Evolutionary conservation across 2,329 filamentous ascomycete genomes (phyloP).

Genomic region (Hypoxylon sp.): DNA sequence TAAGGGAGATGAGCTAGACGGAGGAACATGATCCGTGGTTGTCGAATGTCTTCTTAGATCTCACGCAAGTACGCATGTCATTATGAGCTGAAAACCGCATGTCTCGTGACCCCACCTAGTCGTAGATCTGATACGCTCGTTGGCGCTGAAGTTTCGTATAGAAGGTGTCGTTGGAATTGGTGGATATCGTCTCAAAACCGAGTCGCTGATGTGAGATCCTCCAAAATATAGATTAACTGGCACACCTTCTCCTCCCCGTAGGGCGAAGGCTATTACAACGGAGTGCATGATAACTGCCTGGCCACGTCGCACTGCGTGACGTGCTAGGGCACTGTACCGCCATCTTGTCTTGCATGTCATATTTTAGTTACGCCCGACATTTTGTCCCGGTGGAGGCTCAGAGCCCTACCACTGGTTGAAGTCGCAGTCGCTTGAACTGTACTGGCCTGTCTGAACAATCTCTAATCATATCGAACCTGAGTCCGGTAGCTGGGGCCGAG

Average conservation of each 20-base stretch:
- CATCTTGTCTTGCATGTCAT: slow-evolving; percentile 37
- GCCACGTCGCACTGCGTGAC: slow-evolving; percentile 31
- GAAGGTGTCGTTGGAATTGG: slow-evolving; percentile 11
- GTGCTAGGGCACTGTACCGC: slow-evolving; percentile 20
- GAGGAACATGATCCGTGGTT: neutral
- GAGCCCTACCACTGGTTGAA: slow-evolving; percentile 14
- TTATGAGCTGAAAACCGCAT: slow-evolving; percentile 24
- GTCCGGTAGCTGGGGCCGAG: slow-evolving; percentile 9
- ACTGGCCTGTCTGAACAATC: slow-evolving; percentile 14
- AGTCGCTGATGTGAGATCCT: slow-evolving; percentile 41
- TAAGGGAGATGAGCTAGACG: neutral
- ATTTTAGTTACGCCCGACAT: slow-evolving; percentile 28
- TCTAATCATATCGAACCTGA: slow-evolving; percentile 1
- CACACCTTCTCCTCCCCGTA: slow-evolving; percentile 21
- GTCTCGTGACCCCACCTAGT: slow-evolving; percentile 26
- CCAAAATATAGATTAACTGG: slow-evolving; percentile 31
- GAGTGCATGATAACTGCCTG: slow-evolving; percentile 24
- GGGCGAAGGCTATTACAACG: slow-evolving; percentile 24
- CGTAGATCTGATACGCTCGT: slow-evolving; percentile 12
- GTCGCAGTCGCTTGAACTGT: neutral
- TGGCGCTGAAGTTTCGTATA: slow-evolving; percentile 22
- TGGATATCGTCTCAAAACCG: slow-evolving; percentile 17
- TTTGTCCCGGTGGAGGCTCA: slow-evolving; percentile 11
- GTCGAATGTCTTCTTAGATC: neutral
- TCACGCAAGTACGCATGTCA: neutral